Base-by-base conservation (phyloP, 768 basidiomycete species). In the Tulasnella sp. region DNA sequence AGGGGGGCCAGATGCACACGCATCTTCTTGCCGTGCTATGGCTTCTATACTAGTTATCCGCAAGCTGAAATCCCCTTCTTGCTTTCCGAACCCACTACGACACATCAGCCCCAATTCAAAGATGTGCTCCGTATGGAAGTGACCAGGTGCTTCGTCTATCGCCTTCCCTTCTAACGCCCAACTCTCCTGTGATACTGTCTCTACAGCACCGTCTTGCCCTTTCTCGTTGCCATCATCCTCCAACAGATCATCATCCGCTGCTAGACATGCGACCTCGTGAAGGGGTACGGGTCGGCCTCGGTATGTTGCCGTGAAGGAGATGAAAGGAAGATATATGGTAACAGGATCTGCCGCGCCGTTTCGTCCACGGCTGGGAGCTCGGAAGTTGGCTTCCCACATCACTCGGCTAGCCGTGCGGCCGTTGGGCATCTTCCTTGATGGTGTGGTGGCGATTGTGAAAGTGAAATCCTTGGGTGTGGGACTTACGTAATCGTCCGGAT, bases 71-170 rank as follows among this genome's bases (percentile, higher is more conserved):
- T 67, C 65, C 9, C 71, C 71, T 19, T 67, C 60, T 62, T 72
- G 70, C 30, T 68, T 65, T 25, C 69, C 70, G 60, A 72, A 72
- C 19, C 60, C 68, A 54, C 68, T 69, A 24, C 71, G 61, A 58
- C 70, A 71, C 71, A 72, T 72, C 27, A 72, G 44, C 21, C 67
- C 66, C 22, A 71, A 25, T 63, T 72, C 71, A 42, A 63, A 66
- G 2, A 71, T 68, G 45, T 57, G 53, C 17, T 61, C 64, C 10
- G 66, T 59, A 49, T 69, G 63, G 19, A 71, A 60, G 15, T 7
- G 15, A 38, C 7, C 34, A 38, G 34, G 0, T 66, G 67, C 17
- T 63, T 55, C 51, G 65, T 70, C 57, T 61, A 38, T 24, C 65
- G 64, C 50, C 70, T 68, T 2, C 48, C 58, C 12, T 50, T 42